Evolutionary conservation across 2,329 filamentous ascomycete genomes (phyloP).

Genomic region (Ophiobolus disseminans): DNA sequence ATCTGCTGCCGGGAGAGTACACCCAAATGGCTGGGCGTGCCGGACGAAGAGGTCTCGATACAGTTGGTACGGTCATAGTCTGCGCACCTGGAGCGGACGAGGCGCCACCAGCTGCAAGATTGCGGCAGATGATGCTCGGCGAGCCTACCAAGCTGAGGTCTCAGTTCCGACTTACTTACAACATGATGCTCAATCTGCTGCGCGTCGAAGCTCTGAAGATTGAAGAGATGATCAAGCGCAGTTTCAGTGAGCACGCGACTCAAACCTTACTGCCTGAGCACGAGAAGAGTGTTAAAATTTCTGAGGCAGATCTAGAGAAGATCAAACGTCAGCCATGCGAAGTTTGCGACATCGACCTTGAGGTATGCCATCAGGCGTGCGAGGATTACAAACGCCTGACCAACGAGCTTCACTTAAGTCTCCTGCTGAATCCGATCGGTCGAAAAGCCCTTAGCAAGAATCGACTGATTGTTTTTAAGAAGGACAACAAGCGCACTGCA

Average conservation of each 20-base stretch:
- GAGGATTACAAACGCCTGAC: constrained; percentile 84
- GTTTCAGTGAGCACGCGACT: constrained; percentile 97
- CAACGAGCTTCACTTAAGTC: constrained; percentile 75
- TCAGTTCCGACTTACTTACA: constrained; percentile 97
- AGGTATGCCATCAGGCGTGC: constrained; percentile 79
- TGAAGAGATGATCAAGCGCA: constrained; percentile 99
- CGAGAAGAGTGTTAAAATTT: constrained; percentile 90
- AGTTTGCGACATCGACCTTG: constrained; percentile 81
- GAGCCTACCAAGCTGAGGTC: constrained; percentile 94
- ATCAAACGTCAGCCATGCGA: constrained; percentile 85
- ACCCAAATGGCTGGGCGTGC: constrained; percentile 98
- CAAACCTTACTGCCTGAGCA: constrained; percentile 94
- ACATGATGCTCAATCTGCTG: constrained; percentile 97
- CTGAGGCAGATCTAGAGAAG: constrained; percentile 89
- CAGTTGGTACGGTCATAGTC: constrained; percentile 92
- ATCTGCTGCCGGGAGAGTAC: constrained; percentile 92
- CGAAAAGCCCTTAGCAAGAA: constrained; percentile 78
- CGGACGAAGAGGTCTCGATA: constrained; percentile 88
- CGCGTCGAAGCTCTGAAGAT: constrained; percentile 97
- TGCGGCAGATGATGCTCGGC: constrained; percentile 94
- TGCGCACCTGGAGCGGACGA: constrained; percentile 82
- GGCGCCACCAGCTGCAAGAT: constrained; percentile 80
- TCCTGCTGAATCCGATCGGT: constrained; percentile 82
- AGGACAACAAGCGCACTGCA: constrained; percentile 80
- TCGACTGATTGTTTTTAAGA: constrained; percentile 81